Evolutionary conservation across 805 yeast species (phyloP), one percentile per base, ranked within the genome.

Genomic region (Sugiyamaella boreocaroliniensis): DNA sequence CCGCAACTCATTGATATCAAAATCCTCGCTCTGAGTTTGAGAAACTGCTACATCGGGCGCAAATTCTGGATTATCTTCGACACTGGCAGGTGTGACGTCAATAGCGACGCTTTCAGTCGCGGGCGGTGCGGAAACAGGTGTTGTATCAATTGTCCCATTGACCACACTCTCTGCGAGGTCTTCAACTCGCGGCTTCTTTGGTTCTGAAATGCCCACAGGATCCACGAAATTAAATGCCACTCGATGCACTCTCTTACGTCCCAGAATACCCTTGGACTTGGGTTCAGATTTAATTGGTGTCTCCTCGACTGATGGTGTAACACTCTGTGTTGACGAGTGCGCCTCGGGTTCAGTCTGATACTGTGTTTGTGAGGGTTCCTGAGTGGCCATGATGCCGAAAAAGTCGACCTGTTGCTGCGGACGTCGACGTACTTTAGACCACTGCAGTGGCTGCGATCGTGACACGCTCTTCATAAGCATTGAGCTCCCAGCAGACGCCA

Each of bases 1-100:
- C 14, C 47, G 22, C 18, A 55, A 32, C 34, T 46, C 34, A 10
- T 49, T 43, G 26, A 57, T n/a, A 40, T 53, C 55, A 22, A 49
- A 16, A 32, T 43, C 45, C 29, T 43, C 29, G 15, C 29, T 20
- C 18, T 43, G 29, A 20, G 16, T 22, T 5, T 18, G 29, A 20
- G 50, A 22, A 3, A 22, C 26, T 22, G 26, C 26, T 22, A 22
- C 26, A 22, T 22, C 26, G 6, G 26, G 26, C 26, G 3, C 26
- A 22, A 22, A 22, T 6, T 22, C 26, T 22, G 26, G 26, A 22
- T 22, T 22, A 22, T 22, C 26, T 22, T 22, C 26, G 26, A 22
- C 26, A 22, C 26, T 22, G 3, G 26, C 26, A 22, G 26, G 26
- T 22, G 26, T 22, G 6, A 22, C 26, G 6, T 22, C 26, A 22